These are phyloP conservation scores for Sporobolomyces phaffii DNA, from an alignment of 768 basidiomycete genomes.

Conservation along the genomic window DNA sequence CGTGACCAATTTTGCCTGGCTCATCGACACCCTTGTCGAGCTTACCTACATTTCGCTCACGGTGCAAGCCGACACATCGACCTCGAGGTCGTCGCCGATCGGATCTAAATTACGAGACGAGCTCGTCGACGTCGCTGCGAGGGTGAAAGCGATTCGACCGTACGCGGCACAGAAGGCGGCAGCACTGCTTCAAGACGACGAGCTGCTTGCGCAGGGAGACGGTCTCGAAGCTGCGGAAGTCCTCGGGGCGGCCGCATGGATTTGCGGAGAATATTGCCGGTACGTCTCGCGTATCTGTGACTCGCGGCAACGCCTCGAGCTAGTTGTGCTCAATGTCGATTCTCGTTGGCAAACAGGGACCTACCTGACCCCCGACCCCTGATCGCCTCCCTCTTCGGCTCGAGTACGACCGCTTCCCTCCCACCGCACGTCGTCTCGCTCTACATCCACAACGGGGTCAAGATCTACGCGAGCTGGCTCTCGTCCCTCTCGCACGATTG, in stretches of 20 bases:
- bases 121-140: constrained; percentile 75
- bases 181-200: constrained; percentile 70
- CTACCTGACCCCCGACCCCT: constrained; percentile 71
- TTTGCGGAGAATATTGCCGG: constrained; percentile 91
- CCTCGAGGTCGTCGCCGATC: constrained; percentile 52
- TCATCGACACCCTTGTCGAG: constrained; percentile 87
- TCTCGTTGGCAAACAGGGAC: constrained; percentile 53
- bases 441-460: constrained; percentile 74
- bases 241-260: constrained; percentile 91
- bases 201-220: constrained; percentile 52
- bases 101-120: constrained; percentile 73
- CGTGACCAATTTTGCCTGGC: constrained; percentile 94
- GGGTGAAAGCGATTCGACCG: constrained; percentile 66
- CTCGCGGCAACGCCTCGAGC: constrained; percentile 19
- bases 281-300: constrained; percentile 44
- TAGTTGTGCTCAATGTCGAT: constrained; percentile 1
- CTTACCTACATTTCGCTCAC: constrained; percentile 70
- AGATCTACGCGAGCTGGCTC: constrained; percentile 81
- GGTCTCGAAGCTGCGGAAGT: constrained; percentile 58
- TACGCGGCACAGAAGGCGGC: constrained; percentile 81
- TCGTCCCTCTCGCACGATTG: constrained; percentile 69
- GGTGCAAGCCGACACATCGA: constrained; percentile 13
- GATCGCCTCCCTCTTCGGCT: constrained; percentile 59
- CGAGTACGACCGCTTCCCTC: constrained; percentile 55
- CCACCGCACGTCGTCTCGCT: constrained; percentile 64